Conservation (phyloP, 1,284 basidiomycete genomes). For the Puccinia triticina region DNA sequence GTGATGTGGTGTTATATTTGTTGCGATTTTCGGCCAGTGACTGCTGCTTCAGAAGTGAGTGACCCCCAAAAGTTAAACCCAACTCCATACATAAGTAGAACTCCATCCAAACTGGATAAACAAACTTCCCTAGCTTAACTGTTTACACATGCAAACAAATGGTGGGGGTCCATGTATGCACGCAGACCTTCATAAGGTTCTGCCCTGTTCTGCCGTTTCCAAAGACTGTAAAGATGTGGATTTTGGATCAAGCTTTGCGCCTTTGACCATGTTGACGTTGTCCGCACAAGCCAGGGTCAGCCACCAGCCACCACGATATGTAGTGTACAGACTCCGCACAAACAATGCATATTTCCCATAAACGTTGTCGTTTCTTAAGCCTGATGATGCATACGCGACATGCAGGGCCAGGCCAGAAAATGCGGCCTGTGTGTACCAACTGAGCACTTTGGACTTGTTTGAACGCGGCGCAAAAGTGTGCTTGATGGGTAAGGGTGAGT, state of each 20-base stretch:
- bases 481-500: background rate
- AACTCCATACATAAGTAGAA: too few relatives aligned
- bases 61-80: slow-evolving; percentile 3
- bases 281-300: too few relatives aligned
- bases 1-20: slow-evolving; percentile 16
- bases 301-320: background rate
- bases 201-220: background rate
- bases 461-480: too few relatives aligned
- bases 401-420: background rate
- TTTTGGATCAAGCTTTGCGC: background rate
- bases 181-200: slow-evolving; percentile 2
- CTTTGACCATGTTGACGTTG: background rate
- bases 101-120: slow-evolving; percentile 19
- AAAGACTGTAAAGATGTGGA: background rate
- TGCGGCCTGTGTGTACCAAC: background rate
- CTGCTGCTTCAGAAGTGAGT: background rate
- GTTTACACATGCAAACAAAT: background rate
- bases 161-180: background rate
- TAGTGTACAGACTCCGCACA: slow-evolving; percentile 13
- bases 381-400: background rate
- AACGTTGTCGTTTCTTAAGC: background rate
- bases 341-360: background rate
- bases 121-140: background rate
- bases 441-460: too few relatives aligned
- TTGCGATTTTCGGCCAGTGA: background rate